Evolutionary conservation across 1,284 basidiomycete species (phyloP), one percentile per base, ranked within the genome.

Genomic region (Athelia psychrophila): DNA sequence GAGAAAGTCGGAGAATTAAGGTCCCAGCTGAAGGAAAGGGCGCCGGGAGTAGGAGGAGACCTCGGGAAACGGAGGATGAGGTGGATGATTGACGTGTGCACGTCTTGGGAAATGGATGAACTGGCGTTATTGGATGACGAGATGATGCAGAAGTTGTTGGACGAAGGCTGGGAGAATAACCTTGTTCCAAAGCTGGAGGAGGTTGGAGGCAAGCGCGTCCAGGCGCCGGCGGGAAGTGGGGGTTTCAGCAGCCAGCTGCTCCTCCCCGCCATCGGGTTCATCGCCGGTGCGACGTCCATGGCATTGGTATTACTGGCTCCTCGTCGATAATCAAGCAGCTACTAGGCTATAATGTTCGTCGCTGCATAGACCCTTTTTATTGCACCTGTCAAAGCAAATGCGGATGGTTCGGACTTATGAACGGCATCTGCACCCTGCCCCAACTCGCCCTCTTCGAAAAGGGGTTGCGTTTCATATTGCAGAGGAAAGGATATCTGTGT

Each of bases 31-130:
- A 84, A 89, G 60, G 78, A 84, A 60, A 76, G 83, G 30, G 91
- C 86, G 12, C 88, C 88, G 1, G 88, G 87, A 2, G 80, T 89
- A 6, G 93, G 91, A n/a, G 85, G 88, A 9, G 74, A 78, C 42
- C 60, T 88, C 47, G 84, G 91, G 45, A 82, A 81, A 63, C 76
- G 76, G 63, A 77, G 96, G 64, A 99, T 99, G 96, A 79, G 81
- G 58, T 98, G 95, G 95, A 98, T 98, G 92, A 85, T 91, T 24
- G 80, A 83, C 51, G 76, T 98, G 3, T 98, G 95, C 70, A 92
- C 93, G 55, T 70, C 75, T 33, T 98, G 95, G 91, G 72, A 81
- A 24, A 75, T 94, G 70, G 87, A 88, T 51, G 87, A 94, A 53
- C 79, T 94, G 45, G 81, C 82, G 10, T 60, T 67, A 51, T 73